Evolutionary conservation across 1,139 yeast genomes (phyloP).

Genomic region (Pneumocystis murina): DNA sequence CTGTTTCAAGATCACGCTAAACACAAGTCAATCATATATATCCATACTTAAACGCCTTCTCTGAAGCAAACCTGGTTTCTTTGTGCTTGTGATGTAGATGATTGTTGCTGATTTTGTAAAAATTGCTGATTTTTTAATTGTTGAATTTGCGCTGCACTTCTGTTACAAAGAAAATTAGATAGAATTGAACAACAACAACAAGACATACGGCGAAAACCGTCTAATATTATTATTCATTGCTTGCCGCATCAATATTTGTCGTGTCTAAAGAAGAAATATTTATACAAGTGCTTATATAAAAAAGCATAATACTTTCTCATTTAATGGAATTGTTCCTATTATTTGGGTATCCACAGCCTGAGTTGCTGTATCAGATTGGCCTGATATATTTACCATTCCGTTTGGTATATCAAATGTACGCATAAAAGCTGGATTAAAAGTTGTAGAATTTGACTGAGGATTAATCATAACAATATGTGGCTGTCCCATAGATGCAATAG

Average conservation of each 20-base stretch:
- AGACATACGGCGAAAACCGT: slow-evolving; percentile 7
- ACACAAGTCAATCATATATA: background rate
- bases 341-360: slow-evolving; percentile 1
- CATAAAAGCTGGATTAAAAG: slow-evolving; percentile 1
- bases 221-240: slow-evolving; percentile 17
- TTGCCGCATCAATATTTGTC: slow-evolving; percentile 19
- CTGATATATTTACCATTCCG: slow-evolving; percentile 1
- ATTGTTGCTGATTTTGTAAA: slow-evolving; percentile 18
- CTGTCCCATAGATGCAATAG: slow-evolving; percentile 22
- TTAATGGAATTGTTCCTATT: background rate
- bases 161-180: slow-evolving; percentile 4
- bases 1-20: slow-evolving; percentile 4
- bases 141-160: slow-evolving; percentile 19
- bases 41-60: background rate
- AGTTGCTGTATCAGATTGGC: background rate
- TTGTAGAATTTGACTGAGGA: slow-evolving; percentile 12
- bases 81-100: slow-evolving; percentile 18
- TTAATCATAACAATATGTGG: slow-evolving; percentile 15
- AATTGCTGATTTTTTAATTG: slow-evolving; percentile 18
- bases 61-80: background rate
- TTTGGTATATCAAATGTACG: background rate
- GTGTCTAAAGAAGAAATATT: slow-evolving; percentile 12
- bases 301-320: background rate
- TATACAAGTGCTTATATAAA: background rate
- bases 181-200: background rate